Evolutionary conservation across 208 protist genomes (phyloP).

Genomic region (Acanthamoeba quina): DNA sequence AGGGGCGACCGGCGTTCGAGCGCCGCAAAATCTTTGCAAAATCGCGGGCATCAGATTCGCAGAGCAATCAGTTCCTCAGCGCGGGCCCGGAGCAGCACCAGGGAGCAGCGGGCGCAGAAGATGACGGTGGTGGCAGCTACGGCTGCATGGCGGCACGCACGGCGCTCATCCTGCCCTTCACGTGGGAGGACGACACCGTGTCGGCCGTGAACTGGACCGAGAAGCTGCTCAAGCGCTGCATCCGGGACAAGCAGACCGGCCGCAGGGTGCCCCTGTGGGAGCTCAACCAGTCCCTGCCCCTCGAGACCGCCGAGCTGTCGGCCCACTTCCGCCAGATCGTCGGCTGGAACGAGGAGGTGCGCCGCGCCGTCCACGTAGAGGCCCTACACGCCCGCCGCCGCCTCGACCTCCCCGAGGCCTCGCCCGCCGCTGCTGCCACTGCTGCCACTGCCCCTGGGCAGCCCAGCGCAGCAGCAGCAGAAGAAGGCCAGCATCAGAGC

Average conservation of each 20-base stretch:
- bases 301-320: conserved; percentile 36
- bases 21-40: conserved; percentile 25
- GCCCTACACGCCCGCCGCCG: not conserved
- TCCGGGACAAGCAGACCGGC: conserved; percentile 35
- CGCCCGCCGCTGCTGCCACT: not conserved
- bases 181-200: conserved; percentile 13
- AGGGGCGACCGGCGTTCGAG: conserved; percentile 31
- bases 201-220: conserved; percentile 4
- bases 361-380: not conserved
- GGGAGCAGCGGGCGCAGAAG: not conserved
- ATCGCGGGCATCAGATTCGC: not conserved
- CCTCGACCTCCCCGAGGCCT: not conserved
- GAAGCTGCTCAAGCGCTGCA: not conserved
- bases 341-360: conserved; percentile 54
- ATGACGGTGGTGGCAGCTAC: not conserved
- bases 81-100: not conserved
- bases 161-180: conserved; percentile 64
- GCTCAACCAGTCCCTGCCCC: not conserved
- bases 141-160: conserved; percentile 27
- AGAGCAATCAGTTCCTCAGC: not conserved
- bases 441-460: not conserved
- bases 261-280: conserved; percentile 34
- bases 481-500: not conserved
- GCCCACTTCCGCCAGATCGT: conserved; percentile 71
- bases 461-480: not conserved